Percentiles rank a stretch among this genome's conserved stretches.
phyloP scores from a whole-genome alignment of 129 eudicot genomes.

The Rutidosis leptorrhynchoides region DNA sequence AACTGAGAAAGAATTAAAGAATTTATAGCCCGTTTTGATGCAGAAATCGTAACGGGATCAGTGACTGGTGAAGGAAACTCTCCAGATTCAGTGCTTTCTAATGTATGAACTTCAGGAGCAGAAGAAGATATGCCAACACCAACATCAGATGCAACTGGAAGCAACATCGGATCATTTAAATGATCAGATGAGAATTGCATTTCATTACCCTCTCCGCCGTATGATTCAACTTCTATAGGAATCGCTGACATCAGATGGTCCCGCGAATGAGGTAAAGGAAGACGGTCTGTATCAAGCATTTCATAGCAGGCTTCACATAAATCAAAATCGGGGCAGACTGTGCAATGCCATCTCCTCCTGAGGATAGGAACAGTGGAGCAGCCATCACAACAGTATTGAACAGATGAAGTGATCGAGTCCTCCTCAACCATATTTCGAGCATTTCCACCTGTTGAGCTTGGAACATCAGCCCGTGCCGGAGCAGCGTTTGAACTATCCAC shows the following conservation, averaged over 20 bases:
- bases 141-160: conserved; percentile 59
- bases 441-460: conserved; percentile 56
- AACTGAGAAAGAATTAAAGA: conserved; percentile 86
- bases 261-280: conserved; percentile 95
- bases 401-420: conserved; percentile 90
- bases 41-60: conserved; percentile 90
- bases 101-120: conserved; percentile 70
- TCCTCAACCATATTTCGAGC: conserved; percentile 88
- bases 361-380: conserved; percentile 98
- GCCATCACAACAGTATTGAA: conserved; percentile 98
- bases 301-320: conserved; percentile 97
- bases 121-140: conserved; percentile 48
- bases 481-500: conserved; percentile 50
- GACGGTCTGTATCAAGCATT: conserved; percentile 86
- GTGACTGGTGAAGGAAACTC: conserved; percentile 62
- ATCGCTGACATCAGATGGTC: conserved; percentile 98
- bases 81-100: conserved; percentile 64
- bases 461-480: conserved; percentile 52
- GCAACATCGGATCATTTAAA: conserved; percentile 51
- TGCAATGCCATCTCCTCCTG: conserved; percentile 94
- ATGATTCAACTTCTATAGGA: conserved; percentile 88
- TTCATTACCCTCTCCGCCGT: conserved; percentile 77
- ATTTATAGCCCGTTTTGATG: conserved; percentile 96
- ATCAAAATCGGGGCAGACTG: conserved; percentile 98
- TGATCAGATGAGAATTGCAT: conserved; percentile 78